Evolutionary conservation across 441 rosid genomes (phyloP), one percentile per base, ranked within the genome.

Genomic region (Gossypium lobatum): DNA sequence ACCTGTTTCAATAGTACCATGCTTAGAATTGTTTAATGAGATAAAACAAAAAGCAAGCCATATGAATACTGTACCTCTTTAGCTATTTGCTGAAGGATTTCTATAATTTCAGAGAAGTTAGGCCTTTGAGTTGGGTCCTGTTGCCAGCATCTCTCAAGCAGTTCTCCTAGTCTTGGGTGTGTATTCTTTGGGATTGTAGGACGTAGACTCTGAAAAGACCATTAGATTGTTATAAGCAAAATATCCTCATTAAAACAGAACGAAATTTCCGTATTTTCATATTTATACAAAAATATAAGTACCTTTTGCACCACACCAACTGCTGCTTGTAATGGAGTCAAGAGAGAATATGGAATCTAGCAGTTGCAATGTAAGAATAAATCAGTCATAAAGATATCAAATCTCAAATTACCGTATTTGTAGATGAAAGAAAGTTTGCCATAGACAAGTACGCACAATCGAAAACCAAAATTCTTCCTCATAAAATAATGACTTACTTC

Each of bases 241-340:
- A 50, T 48, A 46, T 28, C 60, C 59, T 17, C n/a, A 39, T 37
- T 8, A 57, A 18, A 3, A 53, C 16, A 28, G 2, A 28, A 28
- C 18, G 6, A 18, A 42, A 55, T 26, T 64, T 68, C n/a, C 10
- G 34, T 14, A 64, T 11, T 45, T 66, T 72, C 58, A 34, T 60
- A 20, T 71, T 17, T 34, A 55, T 6, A 57, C 66, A 6, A 61
- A 61, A 61, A 31, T n/a, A 26, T 5, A 28, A 16, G 21, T 82
- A 92, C 98, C 95, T 89, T 93, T 81, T 92, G 98, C 78, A 93
- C 98, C 76, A 93, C 98, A 16, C 98, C 97, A 7, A 92, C 94
- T 45, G 99, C 98, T 46, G 98, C 97, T 87, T 93, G 98, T 76
- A 96, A 77, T 64, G 97, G 99, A 73, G 97, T 91, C 76, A 92